Evolutionary conservation across 2,329 filamentous ascomycete genomes (phyloP).

Genomic region (Fusarium camptoceras): DNA sequence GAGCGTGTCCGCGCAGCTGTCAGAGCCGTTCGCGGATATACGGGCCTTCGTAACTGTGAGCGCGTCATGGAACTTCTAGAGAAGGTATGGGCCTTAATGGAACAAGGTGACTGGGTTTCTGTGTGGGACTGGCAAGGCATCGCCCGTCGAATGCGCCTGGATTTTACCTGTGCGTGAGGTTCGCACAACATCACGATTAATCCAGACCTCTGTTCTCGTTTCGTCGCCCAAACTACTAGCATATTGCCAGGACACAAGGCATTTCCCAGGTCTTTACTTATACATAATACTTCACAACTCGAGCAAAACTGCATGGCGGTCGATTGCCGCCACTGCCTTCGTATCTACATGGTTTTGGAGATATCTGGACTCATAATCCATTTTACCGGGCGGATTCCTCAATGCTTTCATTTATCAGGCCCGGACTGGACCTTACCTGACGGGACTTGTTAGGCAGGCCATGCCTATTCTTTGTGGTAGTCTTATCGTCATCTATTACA

Average conservation of each 20-base stretch:
- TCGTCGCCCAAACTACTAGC: neutral
- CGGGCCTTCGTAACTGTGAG: constrained; percentile 69
- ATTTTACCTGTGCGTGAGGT: constrained; percentile 66
- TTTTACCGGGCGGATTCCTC: neutral
- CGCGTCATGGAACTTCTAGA: constrained; percentile 65
- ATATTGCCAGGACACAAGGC: neutral
- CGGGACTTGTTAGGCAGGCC: neutral
- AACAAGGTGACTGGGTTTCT: constrained; percentile 65
- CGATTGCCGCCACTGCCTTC: constrained; percentile 4
- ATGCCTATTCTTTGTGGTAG: neutral
- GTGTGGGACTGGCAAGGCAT: constrained; percentile 75
- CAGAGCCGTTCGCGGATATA: constrained; percentile 66
- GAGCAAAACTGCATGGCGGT: constrained; percentile 28
- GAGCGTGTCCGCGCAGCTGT: constrained; percentile 64
- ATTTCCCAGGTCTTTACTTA: neutral
- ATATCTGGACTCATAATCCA: neutral
- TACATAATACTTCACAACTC: constrained; percentile 14
- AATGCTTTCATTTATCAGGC: neutral
- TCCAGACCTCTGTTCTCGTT: constrained; percentile 13
- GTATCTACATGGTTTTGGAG: neutral
- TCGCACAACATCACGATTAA: neutral
- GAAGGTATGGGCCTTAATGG: constrained; percentile 71
- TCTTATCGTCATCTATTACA: constrained; percentile 10
- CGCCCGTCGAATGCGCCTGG: constrained; percentile 63
- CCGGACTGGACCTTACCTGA: neutral